Evolutionary conservation across 352 stramenopile species (phyloP).

Genomic region (Thalassiosira hispida): DNA sequence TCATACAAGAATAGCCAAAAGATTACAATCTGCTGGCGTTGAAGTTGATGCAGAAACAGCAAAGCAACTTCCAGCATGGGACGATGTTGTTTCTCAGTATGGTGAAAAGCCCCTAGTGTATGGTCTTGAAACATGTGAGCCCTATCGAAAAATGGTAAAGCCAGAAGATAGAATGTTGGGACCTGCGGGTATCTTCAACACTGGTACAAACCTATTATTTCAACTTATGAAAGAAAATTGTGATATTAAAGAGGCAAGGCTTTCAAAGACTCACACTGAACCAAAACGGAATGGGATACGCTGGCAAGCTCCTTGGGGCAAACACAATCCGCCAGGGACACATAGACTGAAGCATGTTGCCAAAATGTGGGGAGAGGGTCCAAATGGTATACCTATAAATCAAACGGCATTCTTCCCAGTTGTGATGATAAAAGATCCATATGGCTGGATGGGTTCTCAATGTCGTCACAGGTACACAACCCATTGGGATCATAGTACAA

Average conservation of each 20-base stretch:
- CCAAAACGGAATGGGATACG: constrained; percentile 23
- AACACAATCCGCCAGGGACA: constrained; percentile 61
- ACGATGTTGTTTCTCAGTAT: constrained; percentile 68
- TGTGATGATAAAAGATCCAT: constrained; percentile 85
- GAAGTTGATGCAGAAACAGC: constrained; percentile 48
- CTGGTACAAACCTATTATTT: constrained; percentile 62
- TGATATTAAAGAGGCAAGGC: constrained; percentile 25
- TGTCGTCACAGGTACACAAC: constrained; percentile 75
- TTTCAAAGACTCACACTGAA: constrained; percentile 7
- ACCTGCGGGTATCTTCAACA: constrained; percentile 80
- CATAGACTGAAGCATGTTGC: constrained; percentile 40
- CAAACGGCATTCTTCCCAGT: constrained; percentile 72
- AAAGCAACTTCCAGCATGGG: constrained; percentile 61
- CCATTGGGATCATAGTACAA: constrained; percentile 49
- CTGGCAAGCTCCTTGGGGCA: constrained; percentile 75
- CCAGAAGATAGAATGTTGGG: constrained; percentile 67
- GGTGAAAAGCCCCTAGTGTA: constrained; percentile 60
- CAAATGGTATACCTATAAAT: no score
- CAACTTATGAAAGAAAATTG: constrained; percentile 61
- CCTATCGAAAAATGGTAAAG: constrained; percentile 57
- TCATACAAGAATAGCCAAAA: constrained; percentile 38
- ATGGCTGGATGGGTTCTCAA: constrained; percentile 84
- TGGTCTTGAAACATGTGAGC: constrained; percentile 67
- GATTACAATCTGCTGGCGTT: constrained; percentile 32
- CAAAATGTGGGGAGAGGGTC: constrained; percentile 25